phyloP scores from a whole-genome alignment of 169 alveolate species.

The Babesia ovata region DNA sequence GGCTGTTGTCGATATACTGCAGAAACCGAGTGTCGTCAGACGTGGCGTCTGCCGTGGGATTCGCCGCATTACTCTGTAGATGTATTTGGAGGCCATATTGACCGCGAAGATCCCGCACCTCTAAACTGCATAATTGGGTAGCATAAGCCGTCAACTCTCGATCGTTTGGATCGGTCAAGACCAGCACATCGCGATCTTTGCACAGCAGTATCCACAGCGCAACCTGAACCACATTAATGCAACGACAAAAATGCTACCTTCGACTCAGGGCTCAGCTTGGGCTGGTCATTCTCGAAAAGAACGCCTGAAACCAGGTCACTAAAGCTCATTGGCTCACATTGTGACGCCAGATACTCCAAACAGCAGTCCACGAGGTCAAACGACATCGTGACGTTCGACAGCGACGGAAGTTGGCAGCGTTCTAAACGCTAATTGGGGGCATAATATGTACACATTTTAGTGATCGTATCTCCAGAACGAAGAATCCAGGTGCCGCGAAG shows the following conservation, averaged over 20 bases:
- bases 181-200: conserved; percentile 20
- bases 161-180: not conserved
- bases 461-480: too few species aligned
- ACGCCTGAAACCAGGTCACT: not conserved
- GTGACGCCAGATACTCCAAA: conserved; percentile 58
- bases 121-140: not conserved
- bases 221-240: conserved; percentile 15
- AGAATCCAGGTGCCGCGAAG: not conserved
- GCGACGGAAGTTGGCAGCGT: conserved; percentile 1
- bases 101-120: not conserved
- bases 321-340: conserved; percentile 30
- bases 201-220: conserved; percentile 43
- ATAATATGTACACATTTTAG: too few species aligned
- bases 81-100: not conserved
- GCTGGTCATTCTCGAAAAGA: conserved; percentile 23
- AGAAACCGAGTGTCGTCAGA: conserved; percentile 1
- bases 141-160: not conserved
- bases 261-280: not conserved
- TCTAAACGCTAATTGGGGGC: not conserved
- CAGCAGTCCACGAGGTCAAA: conserved; percentile 16
- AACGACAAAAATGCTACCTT: conserved; percentile 19
- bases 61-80: not conserved
- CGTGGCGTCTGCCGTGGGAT: not conserved
- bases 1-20: conserved; percentile 10
- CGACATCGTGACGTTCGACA: conserved; percentile 10